These are phyloP conservation scores for Hypoxylon trugodes DNA, from an alignment of 495 filamentous ascomycete species.

Conservation along the genomic window DNA sequence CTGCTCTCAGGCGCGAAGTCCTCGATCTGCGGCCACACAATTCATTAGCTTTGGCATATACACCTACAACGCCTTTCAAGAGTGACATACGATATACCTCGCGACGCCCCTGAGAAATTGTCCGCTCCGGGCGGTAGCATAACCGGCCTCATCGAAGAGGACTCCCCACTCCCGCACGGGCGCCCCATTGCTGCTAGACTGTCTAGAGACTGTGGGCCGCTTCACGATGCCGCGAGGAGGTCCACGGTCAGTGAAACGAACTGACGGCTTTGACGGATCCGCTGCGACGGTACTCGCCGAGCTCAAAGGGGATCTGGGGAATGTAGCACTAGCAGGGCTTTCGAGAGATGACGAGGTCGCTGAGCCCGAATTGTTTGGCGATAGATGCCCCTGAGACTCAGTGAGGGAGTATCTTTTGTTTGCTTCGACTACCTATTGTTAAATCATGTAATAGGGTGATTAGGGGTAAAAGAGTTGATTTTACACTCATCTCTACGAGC, in stretches of 20 bases:
- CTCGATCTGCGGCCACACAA: constrained; percentile 67
- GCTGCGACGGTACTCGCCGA: not conserved
- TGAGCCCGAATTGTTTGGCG: constrained; percentile 18
- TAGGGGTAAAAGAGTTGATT: not conserved
- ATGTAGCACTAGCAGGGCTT: constrained; percentile 5
- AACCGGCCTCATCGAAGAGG: constrained; percentile 73
- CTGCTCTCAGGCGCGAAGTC: constrained; percentile 72
- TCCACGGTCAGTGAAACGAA: constrained; percentile 15
- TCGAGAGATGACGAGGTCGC: constrained; percentile 11
- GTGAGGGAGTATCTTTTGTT: not conserved
- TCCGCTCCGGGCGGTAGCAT: constrained; percentile 71
- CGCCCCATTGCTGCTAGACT: constrained; percentile 25
- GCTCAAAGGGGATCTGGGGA: constrained; percentile 1
- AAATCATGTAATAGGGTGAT: not conserved
- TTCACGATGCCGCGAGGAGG: constrained; percentile 22
- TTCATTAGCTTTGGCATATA: constrained; percentile 35
- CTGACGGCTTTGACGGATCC: constrained; percentile 6
- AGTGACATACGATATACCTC: constrained; percentile 72
- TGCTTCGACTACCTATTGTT: constrained; percentile 1
- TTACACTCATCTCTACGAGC: constrained; percentile 17
- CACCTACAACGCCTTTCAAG: not conserved
- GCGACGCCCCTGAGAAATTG: constrained; percentile 81
- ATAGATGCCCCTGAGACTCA: constrained; percentile 1
- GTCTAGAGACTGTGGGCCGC: constrained; percentile 11
- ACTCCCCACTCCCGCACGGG: constrained; percentile 71